Conservation (phyloP, 768 basidiomycete species). For the Podaxis sp. region DNA sequence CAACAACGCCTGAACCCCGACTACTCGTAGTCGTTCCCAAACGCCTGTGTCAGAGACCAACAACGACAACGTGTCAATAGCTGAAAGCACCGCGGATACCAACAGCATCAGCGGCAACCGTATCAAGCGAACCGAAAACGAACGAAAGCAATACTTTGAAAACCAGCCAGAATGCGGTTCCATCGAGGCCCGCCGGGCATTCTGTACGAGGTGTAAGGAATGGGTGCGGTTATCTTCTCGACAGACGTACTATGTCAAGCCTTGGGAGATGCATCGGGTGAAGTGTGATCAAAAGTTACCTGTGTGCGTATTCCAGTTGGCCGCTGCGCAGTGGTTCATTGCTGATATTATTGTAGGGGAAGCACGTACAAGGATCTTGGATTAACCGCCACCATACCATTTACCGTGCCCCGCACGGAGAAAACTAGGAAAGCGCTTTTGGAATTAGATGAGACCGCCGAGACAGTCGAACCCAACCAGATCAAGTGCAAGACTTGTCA, state of each 20-base stretch:
- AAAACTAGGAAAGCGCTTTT: slow-evolving; percentile 48
- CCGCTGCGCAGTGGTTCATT: slow-evolving; percentile 19
- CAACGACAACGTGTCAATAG: slow-evolving; percentile 51
- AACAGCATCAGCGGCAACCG: slow-evolving; percentile 30
- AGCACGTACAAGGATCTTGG: slow-evolving; percentile 14
- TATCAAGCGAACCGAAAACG: slow-evolving; percentile 58
- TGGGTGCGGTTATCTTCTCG: slow-evolving; percentile 56
- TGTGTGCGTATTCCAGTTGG: slow-evolving; percentile 9
- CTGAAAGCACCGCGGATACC: slow-evolving; percentile 42
- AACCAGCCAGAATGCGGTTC: slow-evolving; percentile 59
- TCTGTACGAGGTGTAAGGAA: slow-evolving; percentile 58
- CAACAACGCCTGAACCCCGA: background rate
- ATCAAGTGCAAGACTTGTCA: slow-evolving; percentile 62
- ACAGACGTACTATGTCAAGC: slow-evolving; percentile 55
- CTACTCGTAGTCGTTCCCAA: slow-evolving; percentile 8
- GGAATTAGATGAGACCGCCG: slow-evolving; percentile 51
- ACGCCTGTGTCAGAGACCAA: slow-evolving; percentile 7
- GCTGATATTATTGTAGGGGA: slow-evolving; percentile 17
- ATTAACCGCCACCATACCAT: slow-evolving; percentile 26
- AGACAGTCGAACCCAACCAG: slow-evolving; percentile 48
- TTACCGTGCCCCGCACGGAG: slow-evolving; percentile 32
- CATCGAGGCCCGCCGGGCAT: slow-evolving; percentile 57
- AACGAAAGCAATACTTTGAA: slow-evolving; percentile 63
- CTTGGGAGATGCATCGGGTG: slow-evolving; percentile 61
- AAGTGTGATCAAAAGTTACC: slow-evolving; percentile 48